A percentile compares a stretch with the other conserved stretches of the same genome.
Evolutionary conservation across 129 eudicot species (phyloP).

Genomic region (Flaveria bidentis): DNA sequence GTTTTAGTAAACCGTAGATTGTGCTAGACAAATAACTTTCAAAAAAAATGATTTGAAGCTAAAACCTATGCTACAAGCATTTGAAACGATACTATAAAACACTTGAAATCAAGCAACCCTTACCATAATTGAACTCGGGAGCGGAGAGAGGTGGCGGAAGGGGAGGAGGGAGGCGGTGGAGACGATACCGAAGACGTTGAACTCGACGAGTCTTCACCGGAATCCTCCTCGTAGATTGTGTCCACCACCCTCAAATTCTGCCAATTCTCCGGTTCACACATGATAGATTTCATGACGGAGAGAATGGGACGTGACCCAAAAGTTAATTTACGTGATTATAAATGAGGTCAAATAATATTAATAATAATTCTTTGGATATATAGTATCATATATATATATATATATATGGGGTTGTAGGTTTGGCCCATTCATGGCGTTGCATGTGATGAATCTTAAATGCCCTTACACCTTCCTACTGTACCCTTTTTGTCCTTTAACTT

Average conservation of each 20-base stretch:
- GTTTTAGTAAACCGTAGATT: no score
- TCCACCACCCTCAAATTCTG: slow-evolving; percentile 54
- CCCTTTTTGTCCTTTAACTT: slow-evolving; percentile 6
- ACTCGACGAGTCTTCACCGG: slow-evolving; percentile 41
- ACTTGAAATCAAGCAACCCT: background rate
- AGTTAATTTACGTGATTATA: background rate
- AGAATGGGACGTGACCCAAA: background rate
- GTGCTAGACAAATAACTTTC: no score
- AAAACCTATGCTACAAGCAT: background rate
- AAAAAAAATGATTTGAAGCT: background rate
- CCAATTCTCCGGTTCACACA: slow-evolving; percentile 41
- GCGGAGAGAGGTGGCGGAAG: slow-evolving; percentile 54
- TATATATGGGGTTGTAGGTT: background rate
- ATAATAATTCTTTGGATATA: slow-evolving; percentile 8
- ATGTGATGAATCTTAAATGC: slow-evolving; percentile 61
- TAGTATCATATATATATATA: background rate
- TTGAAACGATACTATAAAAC: background rate
- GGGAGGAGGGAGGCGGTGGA: slow-evolving; percentile 39
- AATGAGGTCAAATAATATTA: background rate
- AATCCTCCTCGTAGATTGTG: slow-evolving; percentile 73
- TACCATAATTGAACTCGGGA: slow-evolving; percentile 55
- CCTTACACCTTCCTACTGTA: slow-evolving; percentile 39
- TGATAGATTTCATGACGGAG: slow-evolving; percentile 26
- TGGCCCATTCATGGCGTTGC: slow-evolving; percentile 60
- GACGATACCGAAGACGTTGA: slow-evolving; percentile 30